phyloP scores from a whole-genome alignment of 768 basidiomycete species.

The Mycena rebaudengoi region DNA sequence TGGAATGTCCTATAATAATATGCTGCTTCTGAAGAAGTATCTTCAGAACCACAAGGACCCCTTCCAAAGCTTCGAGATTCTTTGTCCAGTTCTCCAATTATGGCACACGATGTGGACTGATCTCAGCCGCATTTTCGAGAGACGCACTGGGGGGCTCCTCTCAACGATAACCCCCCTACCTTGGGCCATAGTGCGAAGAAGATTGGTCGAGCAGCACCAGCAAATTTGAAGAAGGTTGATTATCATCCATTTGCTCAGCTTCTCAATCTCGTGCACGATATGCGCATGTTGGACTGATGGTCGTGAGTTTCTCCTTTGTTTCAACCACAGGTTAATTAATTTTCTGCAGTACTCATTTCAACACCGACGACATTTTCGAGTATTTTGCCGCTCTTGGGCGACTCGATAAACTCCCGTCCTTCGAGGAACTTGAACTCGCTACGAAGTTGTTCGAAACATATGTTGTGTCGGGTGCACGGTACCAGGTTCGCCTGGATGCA shows the following conservation, averaged over 20 bases:
- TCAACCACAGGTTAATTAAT: neutral
- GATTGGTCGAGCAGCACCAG: conserved; percentile 28
- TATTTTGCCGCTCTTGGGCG: neutral
- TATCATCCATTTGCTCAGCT: conserved; percentile 31
- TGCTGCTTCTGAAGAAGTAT: conserved; percentile 19
- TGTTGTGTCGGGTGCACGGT: neutral
- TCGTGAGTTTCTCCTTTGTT: too few relatives aligned
- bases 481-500: neutral
- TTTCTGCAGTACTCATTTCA: neutral
- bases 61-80: conserved; percentile 13
- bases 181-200: conserved; percentile 26
- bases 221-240: conserved; percentile 35
- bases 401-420: neutral
- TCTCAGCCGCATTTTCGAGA: conserved; percentile 30
- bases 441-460: conserved; percentile 4
- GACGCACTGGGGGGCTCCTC: conserved; percentile 30
- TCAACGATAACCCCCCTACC: conserved; percentile 25
- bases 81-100: conserved; percentile 35
- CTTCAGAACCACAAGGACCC: neutral
- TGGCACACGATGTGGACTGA: conserved; percentile 47
- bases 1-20: too few relatives aligned
- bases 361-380: neutral
- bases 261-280: conserved; percentile 28
- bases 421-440: neutral
- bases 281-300: conserved; percentile 32